Base-by-base conservation (phyloP, 352 stramenopile species). In the Globisporangium abappressorium region DNA sequence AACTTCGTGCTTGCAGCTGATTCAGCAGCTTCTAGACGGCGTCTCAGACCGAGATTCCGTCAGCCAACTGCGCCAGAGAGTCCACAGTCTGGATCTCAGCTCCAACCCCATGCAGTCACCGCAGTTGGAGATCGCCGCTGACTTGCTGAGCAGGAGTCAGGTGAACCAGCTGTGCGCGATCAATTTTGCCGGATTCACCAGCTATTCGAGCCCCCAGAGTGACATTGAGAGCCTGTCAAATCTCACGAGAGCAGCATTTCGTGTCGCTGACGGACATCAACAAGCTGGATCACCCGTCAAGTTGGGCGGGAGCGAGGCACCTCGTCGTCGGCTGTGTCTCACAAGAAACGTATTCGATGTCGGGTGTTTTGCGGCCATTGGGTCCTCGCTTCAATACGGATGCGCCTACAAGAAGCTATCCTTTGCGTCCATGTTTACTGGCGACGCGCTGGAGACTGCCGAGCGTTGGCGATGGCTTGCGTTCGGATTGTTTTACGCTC, bases 351-450 rank as follows among this genome's bases (percentile, higher is more conserved):
- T n/a, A n/a, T n/a, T n/a, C n/a, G n/a, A n/a, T n/a, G n/a, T n/a
- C n/a, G n/a, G n/a, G n/a, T n/a, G n/a, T 18, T 41, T 58, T 24
- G 54, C 0, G 14, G 1, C 28, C 4, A 41, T 58, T 11, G 11
- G 26, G 26, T 58, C 26, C 3, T 22, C 53, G 14, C 53, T 38
- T 22, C 53, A 26, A 14, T 58, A 58, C 5, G 24, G 53, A 3
- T 58, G 54, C 8, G 54, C 24, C 26, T 58, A 58, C 54, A 11
- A 58, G 54, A 58, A 8, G 33, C n/a, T 57, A 7, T 57, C 24
- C 9, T 12, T 57, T 5, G 51, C 14, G 24, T n/a, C n/a, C n/a
- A n/a, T n/a, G n/a, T n/a, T n/a, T n/a, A n/a, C n/a, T n/a, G n/a
- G n/a, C n/a, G n/a, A n/a, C n/a, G n/a, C n/a, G n/a, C n/a, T n/a